Conservation (phyloP, 1,139 yeast genomes). For the Kodamaea alishanica region DNA sequence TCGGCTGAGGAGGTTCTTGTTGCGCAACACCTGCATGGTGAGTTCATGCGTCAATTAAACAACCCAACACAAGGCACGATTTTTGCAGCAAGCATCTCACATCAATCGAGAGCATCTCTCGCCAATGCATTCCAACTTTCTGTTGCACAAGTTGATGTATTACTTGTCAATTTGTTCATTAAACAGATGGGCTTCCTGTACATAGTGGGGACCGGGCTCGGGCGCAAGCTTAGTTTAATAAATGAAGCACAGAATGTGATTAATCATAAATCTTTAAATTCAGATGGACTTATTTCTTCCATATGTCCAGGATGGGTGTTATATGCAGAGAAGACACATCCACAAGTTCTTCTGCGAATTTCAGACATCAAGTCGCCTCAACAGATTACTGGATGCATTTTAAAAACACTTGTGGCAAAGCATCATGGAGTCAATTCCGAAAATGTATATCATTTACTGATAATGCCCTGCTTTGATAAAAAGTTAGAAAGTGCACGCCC, state of each 20-base stretch:
- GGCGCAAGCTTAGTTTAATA: slow-evolving; percentile 67
- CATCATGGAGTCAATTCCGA: slow-evolving; percentile 32
- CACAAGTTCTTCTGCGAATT: slow-evolving; percentile 62
- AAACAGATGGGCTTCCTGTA: slow-evolving; percentile 64
- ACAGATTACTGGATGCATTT: slow-evolving; percentile 79
- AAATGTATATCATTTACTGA: slow-evolving; percentile 69
- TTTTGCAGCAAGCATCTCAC: slow-evolving; percentile 79
- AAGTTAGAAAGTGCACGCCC: slow-evolving; percentile 91
- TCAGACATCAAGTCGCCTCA: slow-evolving; percentile 82
- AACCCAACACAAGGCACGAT: slow-evolving; percentile 22
- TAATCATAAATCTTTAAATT: slow-evolving; percentile 12
- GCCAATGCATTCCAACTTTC: slow-evolving; percentile 62
- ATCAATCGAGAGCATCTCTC: slow-evolving; percentile 80
- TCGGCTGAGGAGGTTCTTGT: slow-evolving; percentile 92
- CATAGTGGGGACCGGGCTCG: slow-evolving; percentile 82
- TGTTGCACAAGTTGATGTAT: slow-evolving; percentile 56
- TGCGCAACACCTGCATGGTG: slow-evolving; percentile 85
- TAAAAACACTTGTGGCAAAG: slow-evolving; percentile 55
- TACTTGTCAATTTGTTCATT: slow-evolving; percentile 55
- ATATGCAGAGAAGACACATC: slow-evolving; percentile 94
- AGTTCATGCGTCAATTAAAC: slow-evolving; percentile 58
- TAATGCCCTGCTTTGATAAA: slow-evolving; percentile 98
- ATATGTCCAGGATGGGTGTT: slow-evolving; percentile 97
- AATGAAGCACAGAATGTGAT: slow-evolving; percentile 54
- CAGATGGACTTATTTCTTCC: slow-evolving; percentile 43